These are phyloP conservation scores for Colletotrichum incanum DNA, from an alignment of 2,329 filamentous ascomycete species.

Conservation along the genomic window DNA sequence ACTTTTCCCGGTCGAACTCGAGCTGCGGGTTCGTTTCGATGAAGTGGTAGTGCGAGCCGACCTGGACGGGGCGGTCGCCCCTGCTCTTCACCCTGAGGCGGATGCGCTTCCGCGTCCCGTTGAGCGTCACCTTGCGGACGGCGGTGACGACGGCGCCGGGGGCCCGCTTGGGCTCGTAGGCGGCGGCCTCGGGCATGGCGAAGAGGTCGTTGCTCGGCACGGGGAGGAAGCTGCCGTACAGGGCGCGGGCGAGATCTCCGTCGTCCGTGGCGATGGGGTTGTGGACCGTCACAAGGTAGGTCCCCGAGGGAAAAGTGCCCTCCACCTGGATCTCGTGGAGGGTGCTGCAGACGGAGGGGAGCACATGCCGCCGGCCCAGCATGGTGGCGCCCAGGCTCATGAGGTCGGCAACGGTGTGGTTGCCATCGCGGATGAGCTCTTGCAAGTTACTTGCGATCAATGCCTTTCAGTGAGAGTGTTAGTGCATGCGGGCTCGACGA, in stretches of 20 bases:
- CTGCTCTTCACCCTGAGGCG: constrained; percentile 84
- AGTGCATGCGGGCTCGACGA: constrained; percentile 6
- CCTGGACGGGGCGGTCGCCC: constrained; percentile 92
- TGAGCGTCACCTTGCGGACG: constrained; percentile 79
- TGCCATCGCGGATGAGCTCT: constrained; percentile 97
- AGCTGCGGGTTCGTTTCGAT: constrained; percentile 94
- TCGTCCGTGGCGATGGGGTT: constrained; percentile 90
- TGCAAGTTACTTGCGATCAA: constrained; percentile 92
- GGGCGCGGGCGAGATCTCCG: constrained; percentile 86
- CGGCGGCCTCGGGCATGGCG: constrained; percentile 73
- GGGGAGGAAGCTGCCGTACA: constrained; percentile 94
- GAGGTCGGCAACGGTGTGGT: constrained; percentile 91
- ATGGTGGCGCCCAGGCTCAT: constrained; percentile 93
- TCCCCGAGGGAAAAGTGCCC: constrained; percentile 91
- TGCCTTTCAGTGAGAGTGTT: constrained; percentile 63
- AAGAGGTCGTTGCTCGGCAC: constrained; percentile 80
- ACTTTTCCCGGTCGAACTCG: constrained; percentile 85
- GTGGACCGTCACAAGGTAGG: constrained; percentile 95
- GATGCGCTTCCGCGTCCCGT: constrained; percentile 81
- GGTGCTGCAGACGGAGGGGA: constrained; percentile 84
- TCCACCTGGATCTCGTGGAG: constrained; percentile 92
- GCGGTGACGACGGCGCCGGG: constrained; percentile 86
- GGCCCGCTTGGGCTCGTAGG: constrained; percentile 77
- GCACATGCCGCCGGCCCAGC: constrained; percentile 92
- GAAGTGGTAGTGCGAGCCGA: constrained; percentile 96